These are phyloP conservation scores for Mortierella sp. DNA, from an alignment of 371 early-diverging fungal species.

Conservation along the genomic window DNA sequence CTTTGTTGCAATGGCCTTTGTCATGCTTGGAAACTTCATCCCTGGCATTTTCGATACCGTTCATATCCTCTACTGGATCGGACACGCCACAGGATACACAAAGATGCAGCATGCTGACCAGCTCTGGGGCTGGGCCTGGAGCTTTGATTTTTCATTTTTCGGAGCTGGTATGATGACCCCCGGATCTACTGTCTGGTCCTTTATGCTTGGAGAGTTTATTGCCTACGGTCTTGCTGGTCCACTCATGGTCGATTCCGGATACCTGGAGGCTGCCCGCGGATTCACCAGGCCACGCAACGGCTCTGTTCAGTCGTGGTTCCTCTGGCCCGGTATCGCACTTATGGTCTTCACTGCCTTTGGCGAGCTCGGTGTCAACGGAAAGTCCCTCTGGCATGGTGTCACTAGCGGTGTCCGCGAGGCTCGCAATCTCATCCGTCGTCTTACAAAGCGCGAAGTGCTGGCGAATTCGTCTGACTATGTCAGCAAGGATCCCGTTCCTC, in stretches of 20 bases:
- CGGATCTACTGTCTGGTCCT: conserved; percentile 66
- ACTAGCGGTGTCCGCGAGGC: conserved; percentile 58
- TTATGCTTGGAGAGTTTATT: conserved; percentile 68
- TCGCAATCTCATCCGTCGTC: conserved; percentile 45
- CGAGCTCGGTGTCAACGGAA: conserved; percentile 70
- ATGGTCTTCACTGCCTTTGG: conserved; percentile 77
- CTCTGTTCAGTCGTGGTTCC: conserved; percentile 67
- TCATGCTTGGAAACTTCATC: conserved; percentile 67
- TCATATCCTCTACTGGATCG: conserved; percentile 76
- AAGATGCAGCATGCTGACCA: conserved; percentile 66
- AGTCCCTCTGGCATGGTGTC: conserved; percentile 69
- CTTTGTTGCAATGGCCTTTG: conserved; percentile 66
- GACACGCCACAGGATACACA: conserved; percentile 58
- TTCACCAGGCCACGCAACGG: conserved; percentile 55
- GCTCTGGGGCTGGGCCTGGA: conserved; percentile 71
- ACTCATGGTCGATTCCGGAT: conserved; percentile 59
- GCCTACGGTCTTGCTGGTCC: conserved; percentile 71
- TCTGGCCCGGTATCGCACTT: conserved; percentile 83
- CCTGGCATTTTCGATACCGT: conserved; percentile 70
- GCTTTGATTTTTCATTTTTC: conserved; percentile 72
- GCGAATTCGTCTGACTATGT: conserved; percentile 15
- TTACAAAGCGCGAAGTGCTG: conserved; percentile 27
- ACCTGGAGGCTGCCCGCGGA: conserved; percentile 57
- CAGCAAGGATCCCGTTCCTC: conserved; percentile 60
- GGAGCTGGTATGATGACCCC: conserved; percentile 82